A percentile compares a stretch with the other conserved stretches of the same genome.
Conservation (phyloP, 23 red algal species). For the Gracilaria gracilis region DNA sequence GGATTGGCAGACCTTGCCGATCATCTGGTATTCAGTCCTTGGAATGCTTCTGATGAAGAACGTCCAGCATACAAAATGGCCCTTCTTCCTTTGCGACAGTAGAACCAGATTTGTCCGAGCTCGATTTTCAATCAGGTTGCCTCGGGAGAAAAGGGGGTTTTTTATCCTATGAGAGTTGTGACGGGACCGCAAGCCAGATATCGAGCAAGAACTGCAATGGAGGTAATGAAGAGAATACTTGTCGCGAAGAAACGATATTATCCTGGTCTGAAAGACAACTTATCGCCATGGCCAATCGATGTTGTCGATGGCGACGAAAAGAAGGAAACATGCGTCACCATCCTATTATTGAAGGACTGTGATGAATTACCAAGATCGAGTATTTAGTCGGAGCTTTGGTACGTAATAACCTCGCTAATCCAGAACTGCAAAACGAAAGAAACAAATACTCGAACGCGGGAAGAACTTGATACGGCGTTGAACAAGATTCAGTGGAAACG, state of each 20-base stretch:
- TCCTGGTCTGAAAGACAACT: conserved; percentile 1
- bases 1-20: conserved; percentile 76
- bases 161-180: conserved; percentile 86
- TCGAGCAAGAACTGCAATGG: conserved; percentile 79
- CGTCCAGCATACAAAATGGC: conserved; percentile 5
- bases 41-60: conserved; percentile 71
- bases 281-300: neutral
- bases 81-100: conserved; percentile 25
- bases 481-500: neutral
- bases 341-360: neutral
- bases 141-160: neutral
- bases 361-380: neutral
- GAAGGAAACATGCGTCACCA: neutral
- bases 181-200: conserved; percentile 63
- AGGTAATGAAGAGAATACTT: conserved; percentile 80
- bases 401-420: neutral
- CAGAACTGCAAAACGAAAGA: neutral
- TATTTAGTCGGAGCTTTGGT: neutral
- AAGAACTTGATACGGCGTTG: neutral
- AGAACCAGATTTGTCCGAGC: conserved; percentile 4
- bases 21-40: conserved; percentile 80
- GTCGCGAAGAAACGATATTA: conserved; percentile 23
- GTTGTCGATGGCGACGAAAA: neutral
- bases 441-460: neutral
- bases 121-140: neutral